Conservation (phyloP, 1,284 basidiomycete genomes). For the Trichosporon sp. region DNA sequence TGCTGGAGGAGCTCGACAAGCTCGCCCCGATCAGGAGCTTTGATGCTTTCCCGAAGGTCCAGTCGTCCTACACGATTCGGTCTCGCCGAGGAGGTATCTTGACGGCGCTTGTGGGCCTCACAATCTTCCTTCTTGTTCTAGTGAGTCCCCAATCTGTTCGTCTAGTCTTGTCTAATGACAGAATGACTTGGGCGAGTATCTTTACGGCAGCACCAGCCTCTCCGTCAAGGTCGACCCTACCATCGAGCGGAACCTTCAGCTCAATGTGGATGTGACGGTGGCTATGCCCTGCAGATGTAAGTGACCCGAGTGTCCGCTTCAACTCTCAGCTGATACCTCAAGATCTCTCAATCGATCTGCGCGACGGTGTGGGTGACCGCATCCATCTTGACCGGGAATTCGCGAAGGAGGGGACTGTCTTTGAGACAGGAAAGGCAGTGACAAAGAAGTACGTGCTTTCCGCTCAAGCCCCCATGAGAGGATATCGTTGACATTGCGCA, state of each 20-base stretch:
- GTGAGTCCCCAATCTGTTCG: slow-evolving; percentile 19
- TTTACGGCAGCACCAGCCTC: slow-evolving; percentile 85
- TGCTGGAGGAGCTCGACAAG: slow-evolving; percentile 48
- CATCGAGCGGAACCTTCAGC: slow-evolving; percentile 59
- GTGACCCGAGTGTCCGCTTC: slow-evolving; percentile 49
- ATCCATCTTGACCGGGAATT: slow-evolving; percentile 78
- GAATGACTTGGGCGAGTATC: slow-evolving; percentile 81
- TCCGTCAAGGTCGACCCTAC: slow-evolving; percentile 70
- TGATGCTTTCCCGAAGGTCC: slow-evolving; percentile 78
- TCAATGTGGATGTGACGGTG: slow-evolving; percentile 86
- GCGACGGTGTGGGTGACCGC: slow-evolving; percentile 87
- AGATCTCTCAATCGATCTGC: slow-evolving; percentile 81
- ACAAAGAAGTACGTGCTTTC: slow-evolving; percentile 56
- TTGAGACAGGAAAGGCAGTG: slow-evolving; percentile 76
- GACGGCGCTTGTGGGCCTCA: slow-evolving; percentile 68
- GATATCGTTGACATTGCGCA: slow-evolving; percentile 1
- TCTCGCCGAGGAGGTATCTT: slow-evolving; percentile 82
- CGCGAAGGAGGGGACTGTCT: slow-evolving; percentile 79
- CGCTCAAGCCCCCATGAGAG: no score
- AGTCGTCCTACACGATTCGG: slow-evolving; percentile 76
- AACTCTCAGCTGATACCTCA: not conserved
- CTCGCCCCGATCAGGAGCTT: slow-evolving; percentile 47
- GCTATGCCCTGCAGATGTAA: slow-evolving; percentile 87
- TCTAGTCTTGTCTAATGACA: slow-evolving; percentile 49
- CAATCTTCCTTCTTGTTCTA: slow-evolving; percentile 54